These are phyloP conservation scores for Cyclotella atomus DNA, from an alignment of 108 stramenopile species.

Conservation along the genomic window DNA sequence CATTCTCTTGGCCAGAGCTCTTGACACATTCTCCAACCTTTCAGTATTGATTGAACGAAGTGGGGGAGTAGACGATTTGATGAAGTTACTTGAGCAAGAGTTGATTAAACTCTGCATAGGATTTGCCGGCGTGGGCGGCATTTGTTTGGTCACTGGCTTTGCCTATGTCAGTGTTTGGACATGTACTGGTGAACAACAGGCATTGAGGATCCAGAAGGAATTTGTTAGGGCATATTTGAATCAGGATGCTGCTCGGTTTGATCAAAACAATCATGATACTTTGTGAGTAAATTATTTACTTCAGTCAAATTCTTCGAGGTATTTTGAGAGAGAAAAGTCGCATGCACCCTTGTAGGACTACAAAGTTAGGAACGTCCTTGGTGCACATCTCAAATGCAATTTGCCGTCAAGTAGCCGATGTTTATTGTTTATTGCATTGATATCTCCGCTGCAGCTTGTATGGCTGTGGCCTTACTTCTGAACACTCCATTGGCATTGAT, in stretches of 20 bases:
- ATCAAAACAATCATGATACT: constrained; percentile 39
- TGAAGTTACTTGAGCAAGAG: constrained; percentile 21
- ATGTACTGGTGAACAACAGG: constrained; percentile 46
- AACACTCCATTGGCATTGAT: constrained; percentile 37
- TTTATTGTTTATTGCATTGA: constrained; percentile 47
- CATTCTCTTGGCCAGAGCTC: constrained; percentile 33
- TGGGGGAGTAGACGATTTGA: constrained; percentile 8
- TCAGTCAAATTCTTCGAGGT: neutral
- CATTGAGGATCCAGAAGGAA: constrained; percentile 40
- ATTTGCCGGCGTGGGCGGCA: constrained; percentile 32
- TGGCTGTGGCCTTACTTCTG: constrained; percentile 38
- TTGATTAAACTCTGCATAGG: constrained; percentile 36
- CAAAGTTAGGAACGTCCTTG: constrained; percentile 43
- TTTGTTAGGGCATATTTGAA: constrained; percentile 43
- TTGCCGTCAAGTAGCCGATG: constrained; percentile 45
- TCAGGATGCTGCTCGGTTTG: constrained; percentile 53
- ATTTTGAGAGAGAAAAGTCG: too few species aligned
- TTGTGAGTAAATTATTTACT: constrained; percentile 6
- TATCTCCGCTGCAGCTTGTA: constrained; percentile 27
- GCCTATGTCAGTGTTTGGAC: constrained; percentile 50
- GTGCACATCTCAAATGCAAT: constrained; percentile 43
- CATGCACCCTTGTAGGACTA: constrained; percentile 13
- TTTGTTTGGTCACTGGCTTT: constrained; percentile 35
- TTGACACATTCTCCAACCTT: constrained; percentile 48
- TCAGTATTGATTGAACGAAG: constrained; percentile 4